Conservation (phyloP, 2,329 filamentous ascomycete genomes). For the Trichophyton simii region DNA sequence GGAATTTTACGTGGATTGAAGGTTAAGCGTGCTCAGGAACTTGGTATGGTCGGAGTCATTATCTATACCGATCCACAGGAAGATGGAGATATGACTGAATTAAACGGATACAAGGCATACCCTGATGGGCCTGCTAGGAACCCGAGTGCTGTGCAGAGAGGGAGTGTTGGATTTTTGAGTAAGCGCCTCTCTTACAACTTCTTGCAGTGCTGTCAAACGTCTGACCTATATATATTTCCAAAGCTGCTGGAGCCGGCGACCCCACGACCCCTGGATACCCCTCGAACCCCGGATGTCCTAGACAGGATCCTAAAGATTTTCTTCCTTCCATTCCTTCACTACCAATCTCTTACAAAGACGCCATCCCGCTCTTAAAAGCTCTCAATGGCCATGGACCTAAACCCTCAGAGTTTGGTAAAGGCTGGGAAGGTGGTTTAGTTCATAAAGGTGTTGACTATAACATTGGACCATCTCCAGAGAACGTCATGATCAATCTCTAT, state of each 20-base stretch:
- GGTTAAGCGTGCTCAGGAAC: conserved; percentile 79
- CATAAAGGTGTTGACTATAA: conserved; percentile 76
- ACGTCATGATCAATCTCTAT: conserved; percentile 56
- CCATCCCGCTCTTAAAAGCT: conserved; percentile 73
- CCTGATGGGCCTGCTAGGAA: conserved; percentile 78
- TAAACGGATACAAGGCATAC: conserved; percentile 66
- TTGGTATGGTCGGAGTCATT: conserved; percentile 75
- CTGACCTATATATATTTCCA: conserved; percentile 4
- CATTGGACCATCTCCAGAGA: conserved; percentile 66
- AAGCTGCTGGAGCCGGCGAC: conserved; percentile 52
- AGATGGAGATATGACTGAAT: conserved; percentile 68
- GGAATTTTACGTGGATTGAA: conserved; percentile 80
- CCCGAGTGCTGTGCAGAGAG: conserved; percentile 78
- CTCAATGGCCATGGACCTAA: conserved; percentile 80
- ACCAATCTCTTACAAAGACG: conserved; percentile 79
- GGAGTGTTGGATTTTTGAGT: conserved; percentile 72
- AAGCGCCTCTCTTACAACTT: conserved; percentile 30
- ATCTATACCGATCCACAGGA: conserved; percentile 84
- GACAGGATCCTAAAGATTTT: conserved; percentile 54
- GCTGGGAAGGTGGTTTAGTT: conserved; percentile 63
- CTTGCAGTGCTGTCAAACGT: conserved; percentile 10
- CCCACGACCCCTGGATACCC: conserved; percentile 91
- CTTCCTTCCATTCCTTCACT: conserved; percentile 82
- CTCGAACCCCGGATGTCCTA: conserved; percentile 75
- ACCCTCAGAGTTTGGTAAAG: conserved; percentile 57